phyloP scores from a whole-genome alignment of 1,284 basidiomycete genomes.

The Pseudozyma pruni region DNA sequence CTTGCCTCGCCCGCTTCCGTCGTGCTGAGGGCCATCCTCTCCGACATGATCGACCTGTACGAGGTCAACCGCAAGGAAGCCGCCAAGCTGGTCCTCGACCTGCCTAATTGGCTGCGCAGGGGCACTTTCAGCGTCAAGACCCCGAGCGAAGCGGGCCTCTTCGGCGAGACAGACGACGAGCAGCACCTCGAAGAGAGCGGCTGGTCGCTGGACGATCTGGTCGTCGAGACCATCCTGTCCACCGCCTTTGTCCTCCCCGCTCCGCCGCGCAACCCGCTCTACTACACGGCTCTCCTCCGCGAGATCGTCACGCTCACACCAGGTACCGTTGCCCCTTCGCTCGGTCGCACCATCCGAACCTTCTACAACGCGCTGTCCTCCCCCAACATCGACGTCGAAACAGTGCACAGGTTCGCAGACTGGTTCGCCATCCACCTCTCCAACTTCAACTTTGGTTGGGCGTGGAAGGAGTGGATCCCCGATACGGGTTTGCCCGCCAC shows the following conservation, averaged over 20 bases:
- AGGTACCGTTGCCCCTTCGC: constrained; percentile 89
- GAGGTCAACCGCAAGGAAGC: constrained; percentile 97
- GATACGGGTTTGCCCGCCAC: constrained; percentile 77
- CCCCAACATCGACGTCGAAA: constrained; percentile 79
- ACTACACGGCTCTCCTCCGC: constrained; percentile 87
- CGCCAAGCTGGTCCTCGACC: constrained; percentile 84
- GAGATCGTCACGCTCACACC: constrained; percentile 94
- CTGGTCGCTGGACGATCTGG: constrained; percentile 61
- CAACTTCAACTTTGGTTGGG: constrained; percentile 98
- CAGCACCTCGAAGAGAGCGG: constrained; percentile 61
- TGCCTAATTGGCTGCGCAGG: constrained; percentile 83
- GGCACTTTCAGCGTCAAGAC: constrained; percentile 74
- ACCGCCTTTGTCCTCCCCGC: constrained; percentile 81
- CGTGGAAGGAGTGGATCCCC: constrained; percentile 99
- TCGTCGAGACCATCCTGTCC: constrained; percentile 76
- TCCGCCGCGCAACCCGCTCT: constrained; percentile 78
- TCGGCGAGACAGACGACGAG: constrained; percentile 54
- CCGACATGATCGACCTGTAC: constrained; percentile 89
- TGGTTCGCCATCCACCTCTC: constrained; percentile 98
- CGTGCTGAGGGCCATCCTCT: constrained; percentile 78
- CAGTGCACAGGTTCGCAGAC: constrained; percentile 82
- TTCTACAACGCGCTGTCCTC: constrained; percentile 73
- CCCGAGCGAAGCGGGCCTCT: constrained; percentile 51
- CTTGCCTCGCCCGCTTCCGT: constrained; percentile 80
- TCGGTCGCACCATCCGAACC: constrained; percentile 91